phyloP scores from a whole-genome alignment of 2,329 filamentous ascomycete species.

The Ophiosphaerella korrae region DNA sequence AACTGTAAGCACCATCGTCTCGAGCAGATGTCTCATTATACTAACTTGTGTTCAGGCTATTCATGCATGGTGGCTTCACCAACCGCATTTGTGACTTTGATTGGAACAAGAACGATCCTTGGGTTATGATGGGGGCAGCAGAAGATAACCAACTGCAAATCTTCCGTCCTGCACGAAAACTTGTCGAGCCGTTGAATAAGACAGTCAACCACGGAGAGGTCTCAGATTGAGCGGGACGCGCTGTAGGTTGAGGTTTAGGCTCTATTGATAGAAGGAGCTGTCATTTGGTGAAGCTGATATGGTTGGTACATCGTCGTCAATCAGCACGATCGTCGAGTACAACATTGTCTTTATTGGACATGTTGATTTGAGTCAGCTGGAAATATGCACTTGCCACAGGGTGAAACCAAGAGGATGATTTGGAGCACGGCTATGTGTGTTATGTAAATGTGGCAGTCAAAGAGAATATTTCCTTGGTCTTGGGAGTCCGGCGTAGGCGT shows the following conservation, averaged over 20 bases:
- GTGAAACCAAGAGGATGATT: no score
- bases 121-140: constrained; percentile 93
- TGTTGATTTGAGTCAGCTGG: no score
- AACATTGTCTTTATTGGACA: no score
- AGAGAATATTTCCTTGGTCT: not conserved
- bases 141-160: constrained; percentile 97
- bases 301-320: not conserved
- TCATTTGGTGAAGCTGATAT: not conserved
- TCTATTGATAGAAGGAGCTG: not conserved
- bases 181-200: constrained; percentile 44
- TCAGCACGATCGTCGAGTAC: no score
- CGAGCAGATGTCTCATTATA: not conserved
- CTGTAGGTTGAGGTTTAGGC: not conserved
- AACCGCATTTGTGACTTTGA: constrained; percentile 96
- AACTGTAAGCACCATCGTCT: constrained; percentile 70
- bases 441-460: no score
- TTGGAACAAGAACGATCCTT: constrained; percentile 96
- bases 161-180: constrained; percentile 55
- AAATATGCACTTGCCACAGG: no score
- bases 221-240: constrained; percentile 36
- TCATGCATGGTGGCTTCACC: constrained; percentile 99
- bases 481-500: not conserved
- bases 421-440: no score
- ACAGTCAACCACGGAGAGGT: constrained; percentile 46
- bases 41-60: constrained; percentile 63